A percentile compares a stretch with the other conserved stretches of the same genome.
phyloP scores from a whole-genome alignment of 2,329 filamentous ascomycete genomes.

The Dryadomyces quercivorus region DNA sequence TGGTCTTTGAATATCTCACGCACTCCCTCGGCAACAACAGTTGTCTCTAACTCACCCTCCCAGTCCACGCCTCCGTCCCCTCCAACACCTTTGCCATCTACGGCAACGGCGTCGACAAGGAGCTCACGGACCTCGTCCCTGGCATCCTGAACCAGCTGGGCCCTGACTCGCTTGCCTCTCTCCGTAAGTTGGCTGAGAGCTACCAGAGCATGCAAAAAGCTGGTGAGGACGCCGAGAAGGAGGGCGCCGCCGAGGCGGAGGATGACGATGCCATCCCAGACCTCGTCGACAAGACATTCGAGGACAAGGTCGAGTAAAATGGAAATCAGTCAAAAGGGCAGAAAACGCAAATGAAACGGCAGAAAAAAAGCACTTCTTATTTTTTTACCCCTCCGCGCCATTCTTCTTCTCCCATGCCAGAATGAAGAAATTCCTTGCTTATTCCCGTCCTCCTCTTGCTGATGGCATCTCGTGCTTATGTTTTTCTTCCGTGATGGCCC shows the following conservation, averaged over 20 bases:
- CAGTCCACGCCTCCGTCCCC: conserved; percentile 93
- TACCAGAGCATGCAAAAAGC: conserved; percentile 97
- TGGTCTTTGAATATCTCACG: background rate
- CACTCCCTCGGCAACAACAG: background rate
- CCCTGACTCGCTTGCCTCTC: conserved; percentile 91
- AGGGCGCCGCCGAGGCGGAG: conserved; percentile 64
- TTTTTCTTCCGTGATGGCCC: background rate
- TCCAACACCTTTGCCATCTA: conserved; percentile 99
- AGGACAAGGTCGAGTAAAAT: conserved; percentile 86
- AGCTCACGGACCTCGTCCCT: conserved; percentile 97
- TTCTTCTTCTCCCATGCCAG: background rate
- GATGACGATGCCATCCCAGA: conserved; percentile 93
- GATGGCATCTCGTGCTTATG: background rate
- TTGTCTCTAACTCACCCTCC: conserved; percentile 1
- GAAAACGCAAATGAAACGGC: conserved; percentile 3
- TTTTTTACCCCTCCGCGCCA: background rate
- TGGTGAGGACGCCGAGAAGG: conserved; percentile 65
- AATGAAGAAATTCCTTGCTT: background rate
- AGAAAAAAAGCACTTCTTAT: conserved; percentile 7
- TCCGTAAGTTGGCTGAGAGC: conserved; percentile 97
- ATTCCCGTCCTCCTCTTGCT: no score
- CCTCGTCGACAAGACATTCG: conserved; percentile 95
- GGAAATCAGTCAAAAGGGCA: background rate
- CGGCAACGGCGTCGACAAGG: conserved; percentile 97
- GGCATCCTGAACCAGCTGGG: conserved; percentile 99